Percentiles rank a stretch among this genome's conserved stretches.
Conservation (phyloP, 2,329 filamentous ascomycete species). For the Aspergillus viridinutans region DNA sequence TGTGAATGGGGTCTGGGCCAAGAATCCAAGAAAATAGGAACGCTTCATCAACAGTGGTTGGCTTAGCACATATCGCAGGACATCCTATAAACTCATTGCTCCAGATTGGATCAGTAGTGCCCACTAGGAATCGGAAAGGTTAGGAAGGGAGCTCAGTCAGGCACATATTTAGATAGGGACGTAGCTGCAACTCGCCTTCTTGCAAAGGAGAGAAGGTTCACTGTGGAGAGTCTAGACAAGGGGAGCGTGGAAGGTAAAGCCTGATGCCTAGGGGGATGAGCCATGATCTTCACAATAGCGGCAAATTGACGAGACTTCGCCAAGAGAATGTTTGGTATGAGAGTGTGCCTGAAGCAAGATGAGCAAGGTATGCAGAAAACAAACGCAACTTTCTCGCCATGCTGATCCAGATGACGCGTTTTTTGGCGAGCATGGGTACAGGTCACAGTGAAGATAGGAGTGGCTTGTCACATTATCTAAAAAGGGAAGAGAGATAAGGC, state of each 20-base stretch:
- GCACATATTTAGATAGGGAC: conserved; percentile 10
- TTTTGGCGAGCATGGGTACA: neutral
- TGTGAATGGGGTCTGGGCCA: conserved; percentile 4
- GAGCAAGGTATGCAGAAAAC: neutral
- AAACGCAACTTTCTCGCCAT: neutral
- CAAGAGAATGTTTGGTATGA: conserved; percentile 9
- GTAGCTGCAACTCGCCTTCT: neutral
- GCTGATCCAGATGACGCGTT: neutral
- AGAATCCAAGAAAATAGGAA: conserved; percentile 2
- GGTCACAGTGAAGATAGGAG: neutral
- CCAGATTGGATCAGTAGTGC: conserved; percentile 2
- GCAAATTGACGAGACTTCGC: conserved; percentile 5
- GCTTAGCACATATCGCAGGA: conserved; percentile 3
- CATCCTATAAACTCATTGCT: conserved; percentile 5
- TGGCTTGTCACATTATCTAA: neutral
- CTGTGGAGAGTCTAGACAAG: conserved; percentile 2
- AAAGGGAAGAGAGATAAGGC: neutral
- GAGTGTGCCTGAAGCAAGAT: neutral
- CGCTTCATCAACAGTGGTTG: conserved; percentile 7
- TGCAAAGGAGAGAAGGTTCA: conserved; percentile 3
- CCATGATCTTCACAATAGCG: conserved; percentile 10
- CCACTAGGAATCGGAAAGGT: conserved; percentile 5
- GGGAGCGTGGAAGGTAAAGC: conserved; percentile 9
- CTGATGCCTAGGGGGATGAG: conserved; percentile 19
- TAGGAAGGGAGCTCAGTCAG: conserved; percentile 5